phyloP scores from a whole-genome alignment of 495 filamentous ascomycete genomes.

The Aspergillus haitiensis region DNA sequence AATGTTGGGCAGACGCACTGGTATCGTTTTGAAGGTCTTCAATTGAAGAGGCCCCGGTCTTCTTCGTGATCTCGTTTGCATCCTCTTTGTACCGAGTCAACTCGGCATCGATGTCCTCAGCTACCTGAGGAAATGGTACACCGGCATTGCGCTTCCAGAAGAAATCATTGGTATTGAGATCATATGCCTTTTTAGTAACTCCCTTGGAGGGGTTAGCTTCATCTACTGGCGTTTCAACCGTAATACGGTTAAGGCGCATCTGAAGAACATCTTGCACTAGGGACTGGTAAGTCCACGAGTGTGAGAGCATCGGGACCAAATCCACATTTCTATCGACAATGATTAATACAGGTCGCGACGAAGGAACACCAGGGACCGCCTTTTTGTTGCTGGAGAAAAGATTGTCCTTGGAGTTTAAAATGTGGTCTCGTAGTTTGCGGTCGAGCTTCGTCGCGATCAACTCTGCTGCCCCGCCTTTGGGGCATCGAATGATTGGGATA shows the following conservation, averaged over 20 bases:
- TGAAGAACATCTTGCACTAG: conserved; percentile 91
- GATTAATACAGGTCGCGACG: conserved; percentile 78
- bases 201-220: conserved; percentile 70
- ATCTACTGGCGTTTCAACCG: conserved; percentile 77
- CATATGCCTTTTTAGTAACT: conserved; percentile 79
- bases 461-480: conserved; percentile 89
- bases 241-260: conserved; percentile 96
- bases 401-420: conserved; percentile 96
- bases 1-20: conserved; percentile 83
- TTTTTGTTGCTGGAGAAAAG: conserved; percentile 67
- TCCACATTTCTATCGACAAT: conserved; percentile 95
- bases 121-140: conserved; percentile 91
- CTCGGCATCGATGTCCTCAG: conserved; percentile 92
- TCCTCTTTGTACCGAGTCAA: conserved; percentile 94
- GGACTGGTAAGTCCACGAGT: conserved; percentile 98
- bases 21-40: conserved; percentile 92
- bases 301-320: conserved; percentile 95
- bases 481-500: conserved; percentile 91
- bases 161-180: conserved; percentile 87
- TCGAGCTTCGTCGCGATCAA: conserved; percentile 93
- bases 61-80: conserved; percentile 89
- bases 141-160: conserved; percentile 97
- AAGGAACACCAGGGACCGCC: conserved; percentile 58
- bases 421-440: conserved; percentile 92
- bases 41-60: conserved; percentile 88